Evolutionary conservation across 2,329 filamentous ascomycete genomes (phyloP).

Genomic region (Fusarium palustre): DNA sequence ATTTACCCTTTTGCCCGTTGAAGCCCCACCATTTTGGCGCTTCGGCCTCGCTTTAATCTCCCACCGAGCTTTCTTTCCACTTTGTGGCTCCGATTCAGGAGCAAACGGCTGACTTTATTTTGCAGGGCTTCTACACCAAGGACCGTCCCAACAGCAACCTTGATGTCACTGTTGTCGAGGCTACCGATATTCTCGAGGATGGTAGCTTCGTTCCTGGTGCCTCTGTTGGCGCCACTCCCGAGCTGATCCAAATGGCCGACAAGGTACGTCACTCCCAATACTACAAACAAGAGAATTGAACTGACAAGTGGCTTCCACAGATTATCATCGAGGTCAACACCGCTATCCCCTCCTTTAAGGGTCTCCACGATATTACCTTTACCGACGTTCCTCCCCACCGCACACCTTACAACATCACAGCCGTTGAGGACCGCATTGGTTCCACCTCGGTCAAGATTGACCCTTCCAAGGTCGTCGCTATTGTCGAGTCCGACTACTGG

Average conservation of each 20-base stretch:
- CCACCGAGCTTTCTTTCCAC: conserved; percentile 20
- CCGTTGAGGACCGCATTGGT: conserved; percentile 87
- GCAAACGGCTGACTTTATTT: conserved; percentile 28
- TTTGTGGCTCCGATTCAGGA: conserved; percentile 16
- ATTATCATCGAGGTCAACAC: conserved; percentile 96
- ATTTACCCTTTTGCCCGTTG: conserved; percentile 11
- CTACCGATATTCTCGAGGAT: conserved; percentile 87
- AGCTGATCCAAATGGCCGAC: conserved; percentile 90
- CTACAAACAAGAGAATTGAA: neutral
- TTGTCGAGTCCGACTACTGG: conserved; percentile 86
- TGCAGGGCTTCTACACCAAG: conserved; percentile 82
- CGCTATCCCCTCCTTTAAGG: conserved; percentile 83
- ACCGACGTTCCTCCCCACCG: conserved; percentile 83
- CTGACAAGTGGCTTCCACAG: conserved; percentile 48
- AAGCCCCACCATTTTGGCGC: conserved; percentile 24
- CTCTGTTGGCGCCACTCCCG: conserved; percentile 85
- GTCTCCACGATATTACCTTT: conserved; percentile 90
- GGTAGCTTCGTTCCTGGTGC: conserved; percentile 90
- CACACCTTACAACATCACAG: conserved; percentile 88
- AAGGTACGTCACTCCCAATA: conserved; percentile 63
- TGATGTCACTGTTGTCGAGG: conserved; percentile 87
- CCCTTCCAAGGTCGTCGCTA: conserved; percentile 83
- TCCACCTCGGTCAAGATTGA: conserved; percentile 85
- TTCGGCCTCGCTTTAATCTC: conserved; percentile 39
- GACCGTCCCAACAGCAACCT: conserved; percentile 79